A percentile compares a stretch with the other conserved stretches of the same genome.
phyloP scores from a whole-genome alignment of 2,329 filamentous ascomycete genomes.

The Juglanconis oblonga region DNA sequence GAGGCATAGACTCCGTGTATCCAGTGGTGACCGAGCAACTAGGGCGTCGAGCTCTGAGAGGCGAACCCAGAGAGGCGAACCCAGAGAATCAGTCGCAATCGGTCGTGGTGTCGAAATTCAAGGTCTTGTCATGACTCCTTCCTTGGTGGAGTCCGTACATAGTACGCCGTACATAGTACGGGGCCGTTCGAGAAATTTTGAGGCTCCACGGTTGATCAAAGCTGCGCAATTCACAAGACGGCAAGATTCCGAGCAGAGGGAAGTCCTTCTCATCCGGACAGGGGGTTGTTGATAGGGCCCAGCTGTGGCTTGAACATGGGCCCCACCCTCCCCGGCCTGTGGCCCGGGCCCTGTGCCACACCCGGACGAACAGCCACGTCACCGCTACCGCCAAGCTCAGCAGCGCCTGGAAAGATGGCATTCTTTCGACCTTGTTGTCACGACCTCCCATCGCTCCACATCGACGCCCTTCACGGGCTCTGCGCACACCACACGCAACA shows the following conservation, averaged over 20 bases:
- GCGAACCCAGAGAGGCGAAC: background rate
- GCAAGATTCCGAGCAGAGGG: too few relatives aligned
- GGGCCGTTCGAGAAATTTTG: too few relatives aligned
- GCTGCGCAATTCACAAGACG: too few relatives aligned
- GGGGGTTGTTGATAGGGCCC: too few relatives aligned
- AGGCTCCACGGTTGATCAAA: too few relatives aligned
- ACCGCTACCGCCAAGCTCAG: background rate
- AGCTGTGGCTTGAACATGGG: too few relatives aligned
- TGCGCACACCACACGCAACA: slow-evolving; percentile 22
- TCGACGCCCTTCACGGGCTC: background rate
- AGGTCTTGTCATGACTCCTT: background rate
- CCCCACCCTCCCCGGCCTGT: too few relatives aligned
- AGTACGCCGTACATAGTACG: too few relatives aligned
- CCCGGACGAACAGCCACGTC: background rate
- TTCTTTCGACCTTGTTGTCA: background rate
- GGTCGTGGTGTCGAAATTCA: background rate
- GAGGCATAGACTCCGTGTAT: background rate
- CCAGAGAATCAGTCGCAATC: background rate
- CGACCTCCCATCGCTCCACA: background rate
- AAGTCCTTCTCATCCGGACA: too few relatives aligned
- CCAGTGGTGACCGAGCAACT: background rate
- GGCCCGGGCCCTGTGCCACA: background rate
- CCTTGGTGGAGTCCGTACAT: too few relatives aligned
- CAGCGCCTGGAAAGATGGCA: too few relatives aligned
- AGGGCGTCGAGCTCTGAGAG: background rate